Conservation (phyloP, 176 grass and related monocot species). For the Echinochloa phyllopogon region DNA sequence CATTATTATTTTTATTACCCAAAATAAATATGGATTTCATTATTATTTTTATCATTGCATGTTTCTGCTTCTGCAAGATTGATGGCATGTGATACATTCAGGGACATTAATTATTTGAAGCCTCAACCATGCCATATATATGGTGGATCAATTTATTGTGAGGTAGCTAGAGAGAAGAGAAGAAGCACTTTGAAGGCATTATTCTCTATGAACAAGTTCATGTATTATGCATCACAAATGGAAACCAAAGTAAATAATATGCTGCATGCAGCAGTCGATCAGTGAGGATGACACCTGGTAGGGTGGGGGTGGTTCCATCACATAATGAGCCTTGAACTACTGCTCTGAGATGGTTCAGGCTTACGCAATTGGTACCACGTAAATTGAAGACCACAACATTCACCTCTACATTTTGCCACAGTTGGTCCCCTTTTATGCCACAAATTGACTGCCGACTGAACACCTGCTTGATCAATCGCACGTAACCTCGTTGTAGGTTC, state of each 20-base stretch:
- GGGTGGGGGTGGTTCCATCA: conserved; percentile 31
- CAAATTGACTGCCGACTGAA: conserved; percentile 46
- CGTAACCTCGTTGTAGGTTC: conserved; percentile 14
- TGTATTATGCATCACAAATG: conserved; percentile 45
- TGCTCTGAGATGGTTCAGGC: conserved; percentile 42
- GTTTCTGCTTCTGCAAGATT: conserved; percentile 17
- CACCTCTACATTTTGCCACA: conserved; percentile 30
- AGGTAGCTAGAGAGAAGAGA: neutral
- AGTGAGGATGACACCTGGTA: conserved; percentile 11
- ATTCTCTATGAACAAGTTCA: conserved; percentile 22
- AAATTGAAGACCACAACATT: conserved; percentile 44
- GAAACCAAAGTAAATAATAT: conserved; percentile 35
- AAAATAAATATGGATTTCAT: neutral
- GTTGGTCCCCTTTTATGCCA: conserved; percentile 7
- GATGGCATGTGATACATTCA: neutral
- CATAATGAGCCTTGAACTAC: conserved; percentile 54
- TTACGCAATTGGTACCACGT: conserved; percentile 18
- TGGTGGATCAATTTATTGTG: conserved; percentile 16
- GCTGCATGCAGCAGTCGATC: neutral
- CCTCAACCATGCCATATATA: neutral
- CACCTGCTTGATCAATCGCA: conserved; percentile 31
- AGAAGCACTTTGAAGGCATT: neutral
- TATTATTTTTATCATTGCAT: conserved; percentile 6
- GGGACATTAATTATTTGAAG: neutral
- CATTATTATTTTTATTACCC: conserved; percentile 1